Percentiles rank a stretch among this genome's conserved stretches.
Conservation (phyloP, 805 yeast species). For the Hanseniaspora hatyaiensis region DNA sequence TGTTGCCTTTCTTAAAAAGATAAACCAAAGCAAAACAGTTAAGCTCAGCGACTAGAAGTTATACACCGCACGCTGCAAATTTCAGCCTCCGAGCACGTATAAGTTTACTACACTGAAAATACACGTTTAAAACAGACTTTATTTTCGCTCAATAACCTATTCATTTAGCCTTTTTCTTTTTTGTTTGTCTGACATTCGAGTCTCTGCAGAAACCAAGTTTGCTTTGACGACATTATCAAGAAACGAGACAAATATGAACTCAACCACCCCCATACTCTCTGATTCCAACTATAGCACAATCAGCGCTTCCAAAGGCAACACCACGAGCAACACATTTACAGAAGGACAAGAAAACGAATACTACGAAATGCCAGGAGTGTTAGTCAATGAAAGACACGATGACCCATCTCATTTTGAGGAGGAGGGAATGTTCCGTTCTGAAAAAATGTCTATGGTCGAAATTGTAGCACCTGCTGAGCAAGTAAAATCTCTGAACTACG, state of each 20-base stretch:
- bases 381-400: background rate
- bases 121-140: no score
- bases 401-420: conserved; percentile 19
- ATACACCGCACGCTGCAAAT: no score
- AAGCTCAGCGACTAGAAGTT: no score
- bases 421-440: conserved; percentile 52
- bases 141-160: no score
- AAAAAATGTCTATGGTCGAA: conserved; percentile 93
- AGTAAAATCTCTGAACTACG: conserved; percentile 72
- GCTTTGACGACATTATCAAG: no score
- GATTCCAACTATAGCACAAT: conserved; percentile 5
- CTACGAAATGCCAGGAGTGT: background rate
- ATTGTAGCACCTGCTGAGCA: conserved; percentile 83
- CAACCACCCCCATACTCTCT: conserved; percentile 9
- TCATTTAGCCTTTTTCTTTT: no score
- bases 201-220: no score
- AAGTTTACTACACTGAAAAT: no score
- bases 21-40: no score
- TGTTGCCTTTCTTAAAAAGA: no score
- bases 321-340: background rate
- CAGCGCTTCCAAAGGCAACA: background rate
- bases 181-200: no score
- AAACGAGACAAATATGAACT: conserved; percentile 1
- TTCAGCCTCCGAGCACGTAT: no score
- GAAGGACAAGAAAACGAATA: background rate